Evolutionary conservation across 441 rosid genomes (phyloP).

Genomic region (Syzygium malaccense): DNA sequence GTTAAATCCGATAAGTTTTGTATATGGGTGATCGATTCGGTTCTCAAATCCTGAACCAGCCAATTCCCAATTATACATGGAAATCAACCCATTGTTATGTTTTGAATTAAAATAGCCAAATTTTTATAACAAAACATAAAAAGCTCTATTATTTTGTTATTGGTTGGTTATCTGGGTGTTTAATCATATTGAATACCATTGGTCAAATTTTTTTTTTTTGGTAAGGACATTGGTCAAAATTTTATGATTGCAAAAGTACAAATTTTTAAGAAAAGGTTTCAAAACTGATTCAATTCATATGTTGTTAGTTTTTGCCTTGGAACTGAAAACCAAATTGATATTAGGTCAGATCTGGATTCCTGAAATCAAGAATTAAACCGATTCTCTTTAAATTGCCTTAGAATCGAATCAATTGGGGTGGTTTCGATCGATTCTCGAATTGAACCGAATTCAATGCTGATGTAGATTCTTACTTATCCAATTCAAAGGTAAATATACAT

Average conservation of each 20-base stretch:
- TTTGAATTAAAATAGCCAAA: neutral
- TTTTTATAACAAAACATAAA: neutral
- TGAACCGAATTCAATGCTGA: neutral
- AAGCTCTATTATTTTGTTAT: neutral
- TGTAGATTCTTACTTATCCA: neutral
- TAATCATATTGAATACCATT: neutral
- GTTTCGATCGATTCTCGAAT: neutral
- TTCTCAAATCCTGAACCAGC: too few relatives aligned
- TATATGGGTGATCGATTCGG: too few relatives aligned
- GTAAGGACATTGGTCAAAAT: neutral
- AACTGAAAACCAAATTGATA: neutral
- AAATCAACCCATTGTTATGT: neutral
- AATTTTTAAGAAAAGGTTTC: neutral
- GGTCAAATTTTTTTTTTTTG: neutral
- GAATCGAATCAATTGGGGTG: neutral
- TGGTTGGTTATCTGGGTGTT: neutral
- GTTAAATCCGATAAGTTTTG: too few relatives aligned
- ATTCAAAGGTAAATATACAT: neutral
- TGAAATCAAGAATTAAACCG: neutral
- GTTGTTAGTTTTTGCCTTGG: neutral
- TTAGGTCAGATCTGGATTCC: neutral
- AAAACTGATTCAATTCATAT: neutral
- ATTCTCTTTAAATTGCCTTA: neutral
- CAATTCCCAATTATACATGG: too few relatives aligned
- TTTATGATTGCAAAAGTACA: neutral